Evolutionary conservation across 225 moss, liverwort and hornwort species (phyloP).

Genomic region (Antitrichia curtipendula): DNA sequence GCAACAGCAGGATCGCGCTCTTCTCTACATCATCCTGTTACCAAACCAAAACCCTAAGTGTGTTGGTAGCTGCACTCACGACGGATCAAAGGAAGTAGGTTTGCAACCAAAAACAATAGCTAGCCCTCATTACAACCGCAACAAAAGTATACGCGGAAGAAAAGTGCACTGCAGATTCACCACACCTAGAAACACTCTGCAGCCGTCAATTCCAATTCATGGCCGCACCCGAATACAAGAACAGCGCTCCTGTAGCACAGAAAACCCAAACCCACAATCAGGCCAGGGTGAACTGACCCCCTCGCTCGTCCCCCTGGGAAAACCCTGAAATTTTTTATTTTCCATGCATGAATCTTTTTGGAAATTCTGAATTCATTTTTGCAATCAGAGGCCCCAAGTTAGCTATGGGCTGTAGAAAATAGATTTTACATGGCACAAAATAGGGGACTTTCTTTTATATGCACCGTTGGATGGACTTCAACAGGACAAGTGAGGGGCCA

Average conservation of each 20-base stretch:
- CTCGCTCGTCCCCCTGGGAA: too few relatives aligned
- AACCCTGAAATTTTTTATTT: too few relatives aligned
- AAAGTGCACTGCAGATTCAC: not conserved
- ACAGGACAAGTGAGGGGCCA: too few relatives aligned
- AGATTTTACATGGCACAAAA: too few relatives aligned
- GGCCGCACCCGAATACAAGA: not conserved
- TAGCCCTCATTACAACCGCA: not conserved
- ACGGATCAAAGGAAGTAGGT: not conserved
- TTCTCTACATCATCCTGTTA: not conserved
- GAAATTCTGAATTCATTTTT: too few relatives aligned
- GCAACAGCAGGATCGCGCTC: not conserved
- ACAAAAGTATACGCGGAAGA: not conserved
- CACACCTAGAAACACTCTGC: not conserved
- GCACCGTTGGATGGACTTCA: too few relatives aligned
- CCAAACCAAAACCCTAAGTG: not conserved
- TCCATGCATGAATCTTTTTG: too few relatives aligned
- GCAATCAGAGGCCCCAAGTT: too few relatives aligned
- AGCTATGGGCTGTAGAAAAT: too few relatives aligned
- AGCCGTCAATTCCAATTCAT: not conserved
- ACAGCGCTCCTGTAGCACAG: not conserved
- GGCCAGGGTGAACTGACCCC: too few relatives aligned
- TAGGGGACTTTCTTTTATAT: too few relatives aligned
- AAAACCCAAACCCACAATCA: not conserved
- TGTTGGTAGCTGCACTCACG: not conserved
- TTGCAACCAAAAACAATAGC: not conserved